Evolutionary conservation across 129 eudicot species (phyloP).

Genomic region (Scalesia atractyloides): DNA sequence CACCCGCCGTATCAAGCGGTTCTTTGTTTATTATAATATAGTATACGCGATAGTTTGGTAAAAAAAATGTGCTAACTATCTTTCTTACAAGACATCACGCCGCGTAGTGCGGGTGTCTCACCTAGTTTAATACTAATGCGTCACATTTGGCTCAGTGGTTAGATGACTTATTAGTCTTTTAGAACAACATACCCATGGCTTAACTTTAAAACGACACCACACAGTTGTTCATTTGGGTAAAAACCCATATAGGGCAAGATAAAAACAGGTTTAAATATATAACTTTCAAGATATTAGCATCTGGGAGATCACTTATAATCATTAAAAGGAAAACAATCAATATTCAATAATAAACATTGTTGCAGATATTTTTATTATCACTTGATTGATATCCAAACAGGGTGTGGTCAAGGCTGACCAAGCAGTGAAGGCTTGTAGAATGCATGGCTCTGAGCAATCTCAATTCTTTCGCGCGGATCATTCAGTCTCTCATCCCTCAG

Average conservation of each 20-base stretch:
- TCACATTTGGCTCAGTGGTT: too few relatives aligned
- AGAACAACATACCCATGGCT: neutral
- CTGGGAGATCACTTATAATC: conserved; percentile 12
- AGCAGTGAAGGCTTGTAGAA: conserved; percentile 81
- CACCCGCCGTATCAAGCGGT: too few relatives aligned
- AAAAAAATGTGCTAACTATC: too few relatives aligned
- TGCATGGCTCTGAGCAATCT: conserved; percentile 80
- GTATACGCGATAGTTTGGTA: too few relatives aligned
- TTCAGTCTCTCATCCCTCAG: conserved; percentile 70
- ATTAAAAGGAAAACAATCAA: conserved; percentile 16
- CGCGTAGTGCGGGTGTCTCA: too few relatives aligned
- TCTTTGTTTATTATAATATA: too few relatives aligned
- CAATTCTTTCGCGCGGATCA: conserved; percentile 83
- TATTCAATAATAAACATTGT: neutral
- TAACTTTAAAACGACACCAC: neutral
- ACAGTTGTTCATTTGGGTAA: neutral
- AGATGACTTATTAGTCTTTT: neutral
- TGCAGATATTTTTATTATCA: conserved; percentile 12
- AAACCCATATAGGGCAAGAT: neutral
- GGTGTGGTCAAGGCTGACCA: conserved; percentile 46
- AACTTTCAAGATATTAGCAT: neutral
- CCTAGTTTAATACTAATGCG: too few relatives aligned
- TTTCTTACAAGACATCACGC: too few relatives aligned
- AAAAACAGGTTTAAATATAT: conserved; percentile 8
- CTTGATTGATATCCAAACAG: conserved; percentile 20